Conservation (phyloP, 257 asterid species). For the Phtheirospermum japonicum region DNA sequence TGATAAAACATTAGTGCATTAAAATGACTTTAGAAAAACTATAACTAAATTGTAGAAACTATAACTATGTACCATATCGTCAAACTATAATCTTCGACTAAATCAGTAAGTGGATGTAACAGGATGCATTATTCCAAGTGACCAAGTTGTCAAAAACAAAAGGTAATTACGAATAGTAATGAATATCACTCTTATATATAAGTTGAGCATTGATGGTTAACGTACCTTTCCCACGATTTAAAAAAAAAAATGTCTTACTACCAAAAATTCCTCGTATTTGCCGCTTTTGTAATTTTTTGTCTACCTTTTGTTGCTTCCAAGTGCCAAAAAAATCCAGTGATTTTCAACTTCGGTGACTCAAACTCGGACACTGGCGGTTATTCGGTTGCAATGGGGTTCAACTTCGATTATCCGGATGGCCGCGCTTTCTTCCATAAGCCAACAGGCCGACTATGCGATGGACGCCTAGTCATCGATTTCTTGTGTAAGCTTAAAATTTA, state of each 20-base stretch:
- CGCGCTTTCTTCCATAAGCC: slow-evolving; percentile 38
- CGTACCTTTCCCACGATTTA: slow-evolving; percentile 7
- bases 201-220: not conserved
- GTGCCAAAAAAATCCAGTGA: slow-evolving; percentile 34
- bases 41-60: no score
- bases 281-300: not conserved
- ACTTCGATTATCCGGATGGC: slow-evolving; percentile 36
- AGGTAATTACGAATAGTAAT: not conserved
- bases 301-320: slow-evolving; percentile 29
- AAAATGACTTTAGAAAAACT: no score
- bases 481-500: slow-evolving; percentile 50
- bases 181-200: no score
- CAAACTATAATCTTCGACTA: no score
- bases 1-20: no score
- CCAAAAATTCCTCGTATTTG: slow-evolving; percentile 6
- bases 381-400: slow-evolving; percentile 36
- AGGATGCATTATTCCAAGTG: slow-evolving; percentile 22
- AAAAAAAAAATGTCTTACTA: slow-evolving; percentile 11
- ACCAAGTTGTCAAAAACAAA: slow-evolving; percentile 11
- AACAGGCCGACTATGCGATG: slow-evolving; percentile 41
- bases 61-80: no score
- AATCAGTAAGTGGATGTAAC: no score
- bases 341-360: slow-evolving; percentile 54
- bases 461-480: slow-evolving; percentile 48
- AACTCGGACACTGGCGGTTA: slow-evolving; percentile 57